Base-by-base conservation (phyloP, 495 filamentous ascomycete species). In the Penicillium chermesinum region DNA sequence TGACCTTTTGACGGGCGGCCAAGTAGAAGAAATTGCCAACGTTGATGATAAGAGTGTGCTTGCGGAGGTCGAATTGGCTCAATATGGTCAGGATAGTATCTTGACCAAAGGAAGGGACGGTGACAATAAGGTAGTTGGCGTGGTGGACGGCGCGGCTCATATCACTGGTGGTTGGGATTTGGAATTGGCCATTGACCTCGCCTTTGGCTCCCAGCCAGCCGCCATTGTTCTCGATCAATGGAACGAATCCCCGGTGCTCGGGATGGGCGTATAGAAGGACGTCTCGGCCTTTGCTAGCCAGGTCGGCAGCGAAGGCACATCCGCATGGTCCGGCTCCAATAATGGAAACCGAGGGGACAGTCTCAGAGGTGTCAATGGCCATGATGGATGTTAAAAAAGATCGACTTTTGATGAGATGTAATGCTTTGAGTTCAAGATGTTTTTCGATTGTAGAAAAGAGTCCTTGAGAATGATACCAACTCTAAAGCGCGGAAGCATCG, bases 11-110 rank as follows among this genome's bases (percentile, higher is more conserved):
- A 35, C 53, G 53, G 9, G 53, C 47, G 15, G 53, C 38, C 30
- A 55, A 48, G 44, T 51, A 55, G 53, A 55, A 55, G 48, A 55
- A 55, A 44, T 55, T 55, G 32, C 53, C 53, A n/a, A 55, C 53
- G 22, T 55, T 55, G 38, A 55, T 48, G 20, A 55, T 47, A 21
- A 55, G 48, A 22, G 48, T 51, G 43, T 55, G 53, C 7, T 51
- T 50, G 12, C 34, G 43, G 8, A 55, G 33, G 34, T 55, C 48
- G 18, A 46, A 51, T 18, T 46, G 53, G 38, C 53, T 55, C 19
- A 55, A 33, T 6, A 41, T n/a, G 0, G 30, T 25, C 19, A 55
- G 39, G 38, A 55, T 55, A 12, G 48, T 51, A 19, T 55, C 48
- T 38, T 55, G 53, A 0, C 53, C 53, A 14, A 50, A 55, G 9